Conservation (phyloP, 202 grass and related monocot genomes). For the Schoenoplectus triqueter region DNA sequence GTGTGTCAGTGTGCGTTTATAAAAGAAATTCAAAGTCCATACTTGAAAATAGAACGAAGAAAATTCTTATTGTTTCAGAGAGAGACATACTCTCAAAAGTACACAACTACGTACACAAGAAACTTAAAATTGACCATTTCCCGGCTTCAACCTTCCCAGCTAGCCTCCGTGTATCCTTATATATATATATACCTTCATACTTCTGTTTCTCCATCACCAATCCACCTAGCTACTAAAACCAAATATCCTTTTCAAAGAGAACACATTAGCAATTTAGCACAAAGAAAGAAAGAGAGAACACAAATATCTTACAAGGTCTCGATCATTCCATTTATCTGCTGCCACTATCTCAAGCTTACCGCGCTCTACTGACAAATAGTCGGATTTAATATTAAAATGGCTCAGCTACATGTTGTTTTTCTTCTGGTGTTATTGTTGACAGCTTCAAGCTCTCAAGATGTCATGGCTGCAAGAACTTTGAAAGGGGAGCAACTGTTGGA, state of each 20-base stretch:
- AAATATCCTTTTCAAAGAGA: neutral
- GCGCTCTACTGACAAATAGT: neutral
- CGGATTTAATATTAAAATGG: neutral
- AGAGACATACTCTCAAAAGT: neutral
- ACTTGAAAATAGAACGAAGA: no score
- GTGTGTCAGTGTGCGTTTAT: no score
- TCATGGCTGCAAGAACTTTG: slow-evolving; percentile 25
- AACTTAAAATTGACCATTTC: neutral
- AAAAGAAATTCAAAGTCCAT: no score
- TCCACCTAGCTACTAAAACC: neutral
- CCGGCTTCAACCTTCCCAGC: neutral
- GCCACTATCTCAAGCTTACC: neutral
- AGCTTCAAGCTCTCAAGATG: slow-evolving; percentile 1
- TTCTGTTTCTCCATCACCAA: neutral
- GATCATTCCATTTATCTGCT: neutral
- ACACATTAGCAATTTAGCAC: neutral
- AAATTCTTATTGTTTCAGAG: neutral
- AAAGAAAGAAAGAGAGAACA: neutral
- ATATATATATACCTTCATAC: neutral
- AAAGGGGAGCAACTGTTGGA: slow-evolving; percentile 25
- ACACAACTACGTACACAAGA: neutral
- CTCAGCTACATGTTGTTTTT: neutral
- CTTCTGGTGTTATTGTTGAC: neutral
- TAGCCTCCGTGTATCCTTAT: neutral
- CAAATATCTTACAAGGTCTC: neutral